Percentiles rank a stretch among this genome's conserved stretches.
Conservation (phyloP, 345 rosid genomes). For the Eutrema heterophyllum region DNA sequence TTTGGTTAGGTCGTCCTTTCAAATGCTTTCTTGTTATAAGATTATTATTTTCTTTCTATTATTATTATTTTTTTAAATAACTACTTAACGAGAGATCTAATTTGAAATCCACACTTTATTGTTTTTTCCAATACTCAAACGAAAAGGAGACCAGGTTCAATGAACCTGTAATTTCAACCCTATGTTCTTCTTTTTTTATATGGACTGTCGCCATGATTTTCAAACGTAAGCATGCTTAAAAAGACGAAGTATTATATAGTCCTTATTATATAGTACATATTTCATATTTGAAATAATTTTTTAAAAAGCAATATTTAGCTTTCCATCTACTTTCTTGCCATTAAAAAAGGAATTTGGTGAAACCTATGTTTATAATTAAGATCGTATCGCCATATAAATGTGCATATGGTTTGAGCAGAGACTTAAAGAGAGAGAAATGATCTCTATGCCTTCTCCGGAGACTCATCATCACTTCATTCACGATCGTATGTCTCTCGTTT, state of each 20-base stretch:
- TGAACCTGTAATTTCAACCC: not conserved
- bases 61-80: not conserved
- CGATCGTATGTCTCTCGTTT: conserved; percentile 13
- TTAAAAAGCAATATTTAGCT: not conserved
- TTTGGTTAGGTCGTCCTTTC: conserved; percentile 11
- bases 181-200: not conserved
- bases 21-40: not conserved
- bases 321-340: conserved; percentile 25
- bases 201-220: not conserved
- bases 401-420: not conserved
- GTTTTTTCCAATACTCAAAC: not conserved
- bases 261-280: not conserved
- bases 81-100: not conserved
- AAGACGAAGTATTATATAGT: not conserved
- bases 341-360: not conserved
- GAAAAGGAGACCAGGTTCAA: conserved; percentile 25
- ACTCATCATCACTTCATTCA: conserved; percentile 7
- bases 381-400: conserved; percentile 1
- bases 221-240: conserved; percentile 23
- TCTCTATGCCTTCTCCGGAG: conserved; percentile 1
- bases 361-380: not conserved
- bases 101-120: not conserved
- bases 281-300: not conserved
- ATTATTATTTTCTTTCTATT: not conserved
- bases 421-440: not conserved